A percentile compares a stretch with the other conserved stretches of the same genome.
Conservation (phyloP, 176 grass and related monocot genomes). For the Puya raimondii region DNA sequence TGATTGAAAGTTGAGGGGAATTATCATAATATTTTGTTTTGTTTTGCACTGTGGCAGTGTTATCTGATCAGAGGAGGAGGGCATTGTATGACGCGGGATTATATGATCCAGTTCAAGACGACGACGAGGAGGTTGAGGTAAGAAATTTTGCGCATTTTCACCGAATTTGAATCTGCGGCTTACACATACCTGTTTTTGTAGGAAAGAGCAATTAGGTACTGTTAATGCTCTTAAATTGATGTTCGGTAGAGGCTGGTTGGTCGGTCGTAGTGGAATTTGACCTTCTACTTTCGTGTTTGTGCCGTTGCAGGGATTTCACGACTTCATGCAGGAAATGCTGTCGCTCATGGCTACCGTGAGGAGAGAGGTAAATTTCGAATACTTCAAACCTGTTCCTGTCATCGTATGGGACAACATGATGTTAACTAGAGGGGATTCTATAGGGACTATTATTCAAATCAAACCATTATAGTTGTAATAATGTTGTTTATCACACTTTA, state of each 20-base stretch:
- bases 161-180: too few species aligned
- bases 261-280: not conserved
- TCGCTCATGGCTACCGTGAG: constrained; percentile 67
- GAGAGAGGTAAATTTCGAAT: constrained; percentile 38
- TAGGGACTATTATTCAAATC: not conserved
- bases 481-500: too few species aligned
- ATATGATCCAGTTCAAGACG: constrained; percentile 52
- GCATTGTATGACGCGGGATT: constrained; percentile 55
- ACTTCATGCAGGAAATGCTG: constrained; percentile 83
- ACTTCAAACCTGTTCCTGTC: not conserved
- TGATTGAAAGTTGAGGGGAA: not conserved
- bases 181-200: not conserved
- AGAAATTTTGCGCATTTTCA: not conserved
- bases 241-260: not conserved
- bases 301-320: constrained; percentile 58
- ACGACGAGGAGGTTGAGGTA: constrained; percentile 61
- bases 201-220: too few species aligned
- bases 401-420: too few species aligned
- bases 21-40: not conserved
- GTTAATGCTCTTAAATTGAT: too few species aligned
- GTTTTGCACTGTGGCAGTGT: constrained; percentile 26
- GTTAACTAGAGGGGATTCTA: not conserved
- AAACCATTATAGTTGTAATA: too few species aligned
- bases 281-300: not conserved
- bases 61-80: constrained; percentile 69